phyloP scores from a whole-genome alignment of 306 rosid genomes.

The Clitoria ternatea region DNA sequence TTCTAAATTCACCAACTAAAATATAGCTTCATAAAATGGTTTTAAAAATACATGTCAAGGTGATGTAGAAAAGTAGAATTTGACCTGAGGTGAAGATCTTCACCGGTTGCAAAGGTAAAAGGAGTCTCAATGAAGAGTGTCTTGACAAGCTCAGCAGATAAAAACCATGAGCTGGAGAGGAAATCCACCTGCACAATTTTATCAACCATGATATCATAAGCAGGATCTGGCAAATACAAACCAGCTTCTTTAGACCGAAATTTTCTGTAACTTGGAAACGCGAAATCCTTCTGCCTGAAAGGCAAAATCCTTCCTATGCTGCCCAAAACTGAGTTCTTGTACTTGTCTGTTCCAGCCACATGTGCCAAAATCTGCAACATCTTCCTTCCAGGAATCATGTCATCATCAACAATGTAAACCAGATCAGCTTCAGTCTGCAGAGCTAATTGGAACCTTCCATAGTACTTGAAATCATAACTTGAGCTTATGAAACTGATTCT shows the following conservation, averaged over 20 bases:
- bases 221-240: slow-evolving; percentile 94
- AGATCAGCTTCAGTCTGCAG: slow-evolving; percentile 84
- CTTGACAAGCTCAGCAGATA: slow-evolving; percentile 73
- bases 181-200: slow-evolving; percentile 96
- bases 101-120: slow-evolving; percentile 90
- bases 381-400: slow-evolving; percentile 89
- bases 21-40: too few relatives aligned
- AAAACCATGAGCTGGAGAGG: slow-evolving; percentile 95
- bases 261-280: slow-evolving; percentile 90
- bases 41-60: too few relatives aligned
- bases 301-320: slow-evolving; percentile 95
- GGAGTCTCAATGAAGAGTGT: slow-evolving; percentile 85
- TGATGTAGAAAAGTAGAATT: not conserved
- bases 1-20: too few relatives aligned
- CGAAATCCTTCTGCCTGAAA: slow-evolving; percentile 84
- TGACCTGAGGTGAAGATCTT: slow-evolving; percentile 92
- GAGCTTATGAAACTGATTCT: slow-evolving; percentile 87
- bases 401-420: slow-evolving; percentile 83
- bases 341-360: slow-evolving; percentile 79
- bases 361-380: slow-evolving; percentile 93
- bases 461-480: slow-evolving; percentile 92
- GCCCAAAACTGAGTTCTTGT: slow-evolving; percentile 78
- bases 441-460: slow-evolving; percentile 95
- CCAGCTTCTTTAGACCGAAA: slow-evolving; percentile 93
- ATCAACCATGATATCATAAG: slow-evolving; percentile 79